Evolutionary conservation across 2,329 filamentous ascomycete species (phyloP).

Genomic region (Chaetomium globosum): DNA sequence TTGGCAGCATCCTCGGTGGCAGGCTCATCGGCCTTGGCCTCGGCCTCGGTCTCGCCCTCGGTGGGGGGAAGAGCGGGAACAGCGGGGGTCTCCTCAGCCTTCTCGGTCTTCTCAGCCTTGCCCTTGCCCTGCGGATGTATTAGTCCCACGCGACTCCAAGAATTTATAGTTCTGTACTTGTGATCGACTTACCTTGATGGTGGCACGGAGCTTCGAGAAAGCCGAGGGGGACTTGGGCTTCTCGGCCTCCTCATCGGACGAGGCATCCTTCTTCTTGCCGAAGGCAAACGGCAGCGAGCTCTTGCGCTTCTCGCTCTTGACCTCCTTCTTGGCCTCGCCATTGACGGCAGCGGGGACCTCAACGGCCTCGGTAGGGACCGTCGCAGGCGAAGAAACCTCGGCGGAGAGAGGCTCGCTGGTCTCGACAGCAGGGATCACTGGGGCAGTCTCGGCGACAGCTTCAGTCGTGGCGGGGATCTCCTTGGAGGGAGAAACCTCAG

Average conservation of each 20-base stretch:
- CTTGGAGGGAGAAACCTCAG: conserved; percentile 48
- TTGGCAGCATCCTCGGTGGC: conserved; percentile 43
- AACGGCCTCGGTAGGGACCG: conserved; percentile 52
- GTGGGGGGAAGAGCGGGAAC: conserved; percentile 45
- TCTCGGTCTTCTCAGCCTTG: conserved; percentile 41
- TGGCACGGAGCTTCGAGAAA: conserved; percentile 64
- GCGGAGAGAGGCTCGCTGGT: conserved; percentile 59
- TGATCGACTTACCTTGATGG: conserved; percentile 49
- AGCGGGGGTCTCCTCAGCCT: conserved; percentile 47
- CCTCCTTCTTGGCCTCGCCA: conserved; percentile 62
- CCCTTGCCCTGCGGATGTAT: conserved; percentile 39
- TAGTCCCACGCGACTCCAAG: background rate
- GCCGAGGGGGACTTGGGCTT: conserved; percentile 56
- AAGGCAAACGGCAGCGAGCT: conserved; percentile 75
- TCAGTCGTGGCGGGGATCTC: conserved; percentile 46
- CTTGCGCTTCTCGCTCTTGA: conserved; percentile 77
- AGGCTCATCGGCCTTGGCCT: conserved; percentile 33
- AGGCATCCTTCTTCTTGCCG: conserved; percentile 72
- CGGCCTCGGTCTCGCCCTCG: conserved; percentile 38
- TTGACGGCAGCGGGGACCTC: conserved; percentile 51
- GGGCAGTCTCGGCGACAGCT: conserved; percentile 55
- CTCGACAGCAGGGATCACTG: conserved; percentile 63
- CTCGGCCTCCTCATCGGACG: conserved; percentile 65
- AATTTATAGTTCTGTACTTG: background rate
- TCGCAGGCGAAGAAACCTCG: conserved; percentile 53